Evolutionary conservation across 768 basidiomycete genomes (phyloP).

Genomic region (Kondoa subrosea): DNA sequence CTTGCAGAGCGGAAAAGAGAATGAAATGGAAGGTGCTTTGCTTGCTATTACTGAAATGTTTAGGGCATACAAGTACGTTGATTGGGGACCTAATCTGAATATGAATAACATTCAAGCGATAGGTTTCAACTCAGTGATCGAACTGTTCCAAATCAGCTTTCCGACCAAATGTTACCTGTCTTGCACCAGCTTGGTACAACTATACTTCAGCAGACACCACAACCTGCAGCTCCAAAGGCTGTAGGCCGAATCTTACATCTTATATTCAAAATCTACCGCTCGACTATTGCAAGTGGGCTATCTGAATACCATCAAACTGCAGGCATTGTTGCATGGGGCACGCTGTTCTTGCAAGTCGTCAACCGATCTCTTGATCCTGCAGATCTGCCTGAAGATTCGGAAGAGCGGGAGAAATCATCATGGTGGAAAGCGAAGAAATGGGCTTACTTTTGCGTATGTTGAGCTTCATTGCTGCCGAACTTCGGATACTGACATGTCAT

Average conservation of each 20-base stretch:
- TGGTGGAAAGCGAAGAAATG: slow-evolving; percentile 93
- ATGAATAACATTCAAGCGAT: background rate
- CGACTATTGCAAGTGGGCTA: slow-evolving; percentile 57
- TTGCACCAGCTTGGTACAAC: slow-evolving; percentile 56
- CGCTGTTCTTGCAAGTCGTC: slow-evolving; percentile 59
- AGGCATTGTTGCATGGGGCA: slow-evolving; percentile 70
- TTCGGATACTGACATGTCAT: background rate
- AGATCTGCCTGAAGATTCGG: slow-evolving; percentile 15
- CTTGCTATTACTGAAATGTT: slow-evolving; percentile 60
- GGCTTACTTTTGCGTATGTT: slow-evolving; percentile 65
- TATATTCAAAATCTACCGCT: slow-evolving; percentile 73
- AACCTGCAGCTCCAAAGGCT: slow-evolving; percentile 36
- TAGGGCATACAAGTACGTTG: slow-evolving; percentile 53
- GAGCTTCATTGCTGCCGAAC: slow-evolving; percentile 54
- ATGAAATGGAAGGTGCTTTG: slow-evolving; percentile 64
- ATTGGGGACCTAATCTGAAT: background rate
- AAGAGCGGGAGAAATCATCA: slow-evolving; percentile 38
- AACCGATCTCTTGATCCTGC: slow-evolving; percentile 25
- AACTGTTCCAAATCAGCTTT: slow-evolving; percentile 33
- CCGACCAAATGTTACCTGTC: slow-evolving; percentile 51
- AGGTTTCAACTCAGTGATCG: slow-evolving; percentile 23
- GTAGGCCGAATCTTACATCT: slow-evolving; percentile 66
- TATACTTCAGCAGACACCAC: slow-evolving; percentile 44
- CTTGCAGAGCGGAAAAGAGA: slow-evolving; percentile 43
- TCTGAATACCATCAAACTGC: slow-evolving; percentile 52